Evolutionary conservation across 164 flowering plant genomes (phyloP), one percentile per base, ranked within the genome.

Genomic region (Brasenia schreberi): DNA sequence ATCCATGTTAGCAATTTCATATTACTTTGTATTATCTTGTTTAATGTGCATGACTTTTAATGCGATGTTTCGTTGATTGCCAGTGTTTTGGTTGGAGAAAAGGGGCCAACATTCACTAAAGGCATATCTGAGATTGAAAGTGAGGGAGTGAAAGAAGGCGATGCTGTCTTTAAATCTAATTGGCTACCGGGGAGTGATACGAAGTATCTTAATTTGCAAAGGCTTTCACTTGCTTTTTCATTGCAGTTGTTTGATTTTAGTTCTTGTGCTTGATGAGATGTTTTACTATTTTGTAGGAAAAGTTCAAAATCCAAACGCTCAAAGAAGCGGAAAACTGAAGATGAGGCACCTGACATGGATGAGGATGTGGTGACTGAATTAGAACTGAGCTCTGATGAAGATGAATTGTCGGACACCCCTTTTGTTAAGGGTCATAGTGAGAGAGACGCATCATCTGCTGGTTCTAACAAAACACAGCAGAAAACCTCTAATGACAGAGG

Each of bases 41-140:
- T 60, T 60, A 9, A 17, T 60, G 11, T 60, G 6, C 62, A n/a
- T 7, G 7, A 60, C n/a, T 9, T n/a, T 60, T 7, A 5, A 7
- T 60, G n/a, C 11, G 9, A 6, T 60, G 19, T 60, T 64, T 65
- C 49, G 27, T 44, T 16, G 16, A 59, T 67, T 73, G 77, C 19
- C 81, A 94, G 99, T 76, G 88, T 91, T 66, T 62, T 85, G 68
- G 88, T 87, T 58, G 96, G 99, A 64, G 89, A 77, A 64, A 66
- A 76, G 27, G 77, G 87, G 17, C 80, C 97, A 16, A 67, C 73
- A 49, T 94, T 86, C 63, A 78, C 73, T 33, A 79, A 71, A 33
- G 43, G 75, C 67, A 65, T 68, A 63, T 44, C 69, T 42, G 79
- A 72, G 39, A 23, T 23, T 23, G 27, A 23, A 23, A 23, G 27